phyloP scores from a whole-genome alignment of 2,329 filamentous ascomycete genomes.

The Epichloe festucae region DNA sequence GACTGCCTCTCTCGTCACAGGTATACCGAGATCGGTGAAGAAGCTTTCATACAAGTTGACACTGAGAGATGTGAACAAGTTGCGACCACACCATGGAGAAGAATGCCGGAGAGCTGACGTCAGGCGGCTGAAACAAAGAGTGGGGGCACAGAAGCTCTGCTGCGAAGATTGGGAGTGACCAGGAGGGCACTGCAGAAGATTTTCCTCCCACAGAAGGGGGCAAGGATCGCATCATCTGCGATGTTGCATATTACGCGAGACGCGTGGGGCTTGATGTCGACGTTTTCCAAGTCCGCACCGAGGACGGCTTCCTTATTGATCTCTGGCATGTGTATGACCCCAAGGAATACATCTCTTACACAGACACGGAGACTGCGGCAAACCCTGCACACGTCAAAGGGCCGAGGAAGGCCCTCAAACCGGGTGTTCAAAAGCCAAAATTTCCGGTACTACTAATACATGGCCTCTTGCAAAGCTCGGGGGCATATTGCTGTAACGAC shows the following conservation, averaged over 20 bases:
- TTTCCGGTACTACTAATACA: conserved; percentile 84
- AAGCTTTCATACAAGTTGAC: conserved; percentile 40
- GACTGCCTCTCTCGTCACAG: conserved; percentile 57
- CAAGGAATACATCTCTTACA: conserved; percentile 43
- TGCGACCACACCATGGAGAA: conserved; percentile 59
- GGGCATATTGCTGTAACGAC: conserved; percentile 82
- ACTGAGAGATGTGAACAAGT: conserved; percentile 43
- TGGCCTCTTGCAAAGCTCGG: conserved; percentile 80
- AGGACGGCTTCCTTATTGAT: conserved; percentile 83
- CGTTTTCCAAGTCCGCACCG: conserved; percentile 72
- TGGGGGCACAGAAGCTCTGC: conserved; percentile 42
- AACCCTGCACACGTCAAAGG: conserved; percentile 12
- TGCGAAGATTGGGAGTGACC: conserved; percentile 26
- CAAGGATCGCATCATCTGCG: conserved; percentile 62
- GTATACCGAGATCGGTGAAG: conserved; percentile 38
- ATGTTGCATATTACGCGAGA: conserved; percentile 75
- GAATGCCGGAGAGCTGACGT: conserved; percentile 47
- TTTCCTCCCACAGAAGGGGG: conserved; percentile 70
- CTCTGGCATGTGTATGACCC: conserved; percentile 88
- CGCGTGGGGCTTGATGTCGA: conserved; percentile 81
- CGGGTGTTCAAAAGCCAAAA: conserved; percentile 36
- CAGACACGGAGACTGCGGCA: background rate
- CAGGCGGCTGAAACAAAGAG: conserved; percentile 44
- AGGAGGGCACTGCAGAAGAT: conserved; percentile 34
- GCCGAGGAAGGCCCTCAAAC: conserved; percentile 24